Percentiles rank a stretch among this genome's conserved stretches.
Conservation (phyloP, 2,329 filamentous ascomycete genomes). For the Cercospora brassicicola region DNA sequence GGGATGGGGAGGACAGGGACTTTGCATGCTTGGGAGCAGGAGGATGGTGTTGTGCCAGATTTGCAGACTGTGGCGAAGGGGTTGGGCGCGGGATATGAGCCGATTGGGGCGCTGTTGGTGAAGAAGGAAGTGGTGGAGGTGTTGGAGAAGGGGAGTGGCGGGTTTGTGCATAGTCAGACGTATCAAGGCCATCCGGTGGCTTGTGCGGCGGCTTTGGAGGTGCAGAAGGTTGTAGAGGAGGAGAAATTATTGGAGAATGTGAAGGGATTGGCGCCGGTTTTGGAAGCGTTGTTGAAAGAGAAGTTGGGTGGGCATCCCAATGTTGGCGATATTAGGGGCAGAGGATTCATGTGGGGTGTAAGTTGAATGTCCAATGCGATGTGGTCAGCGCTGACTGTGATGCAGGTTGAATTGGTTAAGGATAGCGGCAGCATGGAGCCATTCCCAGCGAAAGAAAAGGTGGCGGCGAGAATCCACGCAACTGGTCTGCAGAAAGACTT, state of each 20-base stretch:
- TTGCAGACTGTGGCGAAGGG: slow-evolving; percentile 65
- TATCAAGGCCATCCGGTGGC: slow-evolving; percentile 56
- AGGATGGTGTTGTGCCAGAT: slow-evolving; percentile 55
- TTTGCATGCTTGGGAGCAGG: slow-evolving; percentile 36
- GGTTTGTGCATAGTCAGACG: slow-evolving; percentile 60
- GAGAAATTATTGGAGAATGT: slow-evolving; percentile 57
- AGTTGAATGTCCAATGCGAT: background rate
- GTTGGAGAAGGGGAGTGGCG: slow-evolving; percentile 40
- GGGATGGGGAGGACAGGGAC: slow-evolving; percentile 35
- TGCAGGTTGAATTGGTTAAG: slow-evolving; percentile 57
- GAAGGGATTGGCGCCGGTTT: slow-evolving; percentile 51
- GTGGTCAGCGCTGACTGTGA: background rate
- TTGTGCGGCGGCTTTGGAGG: slow-evolving; percentile 64
- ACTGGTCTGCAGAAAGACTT: slow-evolving; percentile 41
- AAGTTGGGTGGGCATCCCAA: slow-evolving; percentile 47
- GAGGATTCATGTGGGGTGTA: slow-evolving; percentile 54
- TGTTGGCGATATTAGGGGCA: slow-evolving; percentile 61
- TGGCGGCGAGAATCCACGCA: slow-evolving; percentile 51
- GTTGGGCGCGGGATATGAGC: slow-evolving; percentile 61
- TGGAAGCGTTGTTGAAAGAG: slow-evolving; percentile 47
- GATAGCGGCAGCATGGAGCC: slow-evolving; percentile 54
- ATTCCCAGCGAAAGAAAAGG: slow-evolving; percentile 47
- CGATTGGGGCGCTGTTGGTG: slow-evolving; percentile 58
- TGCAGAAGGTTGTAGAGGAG: slow-evolving; percentile 58
- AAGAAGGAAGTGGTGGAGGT: slow-evolving; percentile 51